A percentile compares a stretch with the other conserved stretches of the same genome.
phyloP scores from a whole-genome alignment of 2,329 filamentous ascomycete species.

The Talaromyces sp. region DNA sequence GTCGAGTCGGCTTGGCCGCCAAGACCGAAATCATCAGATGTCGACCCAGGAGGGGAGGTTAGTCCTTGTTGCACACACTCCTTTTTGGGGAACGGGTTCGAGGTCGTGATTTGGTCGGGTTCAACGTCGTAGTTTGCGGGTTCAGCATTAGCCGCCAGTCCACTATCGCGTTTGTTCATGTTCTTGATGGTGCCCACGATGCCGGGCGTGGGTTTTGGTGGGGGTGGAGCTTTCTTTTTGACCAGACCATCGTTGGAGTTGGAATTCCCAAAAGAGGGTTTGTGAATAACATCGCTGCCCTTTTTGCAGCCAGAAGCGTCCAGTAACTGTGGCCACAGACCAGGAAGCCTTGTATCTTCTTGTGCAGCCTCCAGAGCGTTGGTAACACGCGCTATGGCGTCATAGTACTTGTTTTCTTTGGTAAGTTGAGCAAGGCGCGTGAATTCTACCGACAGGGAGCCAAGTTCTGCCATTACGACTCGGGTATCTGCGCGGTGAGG shows the following conservation, averaged over 20 bases:
- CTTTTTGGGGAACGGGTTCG: constrained; percentile 5
- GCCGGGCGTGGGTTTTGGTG: constrained; percentile 2
- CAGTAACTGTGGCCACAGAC: constrained; percentile 73
- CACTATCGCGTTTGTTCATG: constrained; percentile 19
- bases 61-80: constrained; percentile 38
- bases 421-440: constrained; percentile 84
- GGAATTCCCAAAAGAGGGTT: constrained; percentile 17
- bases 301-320: constrained; percentile 74
- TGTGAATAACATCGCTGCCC: not conserved
- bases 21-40: constrained; percentile 36
- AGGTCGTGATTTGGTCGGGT: constrained; percentile 2
- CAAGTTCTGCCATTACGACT: constrained; percentile 64
- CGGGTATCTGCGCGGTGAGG: constrained; percentile 56
- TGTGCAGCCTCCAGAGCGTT: constrained; percentile 73
- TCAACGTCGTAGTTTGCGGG: constrained; percentile 20
- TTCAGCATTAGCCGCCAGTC: constrained; percentile 22
- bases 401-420: constrained; percentile 75
- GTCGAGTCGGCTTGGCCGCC: constrained; percentile 44
- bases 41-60: constrained; percentile 25
- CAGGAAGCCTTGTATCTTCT: constrained; percentile 63
- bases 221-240: not conserved
- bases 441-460: constrained; percentile 80
- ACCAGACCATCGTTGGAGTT: constrained; percentile 18
- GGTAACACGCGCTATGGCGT: constrained; percentile 81
- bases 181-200: constrained; percentile 10